Percentiles rank a stretch among this genome's conserved stretches.
These are phyloP conservation scores for Taxillus chinensis DNA, from an alignment of 164 flowering plant species.

Conservation along the genomic window DNA sequence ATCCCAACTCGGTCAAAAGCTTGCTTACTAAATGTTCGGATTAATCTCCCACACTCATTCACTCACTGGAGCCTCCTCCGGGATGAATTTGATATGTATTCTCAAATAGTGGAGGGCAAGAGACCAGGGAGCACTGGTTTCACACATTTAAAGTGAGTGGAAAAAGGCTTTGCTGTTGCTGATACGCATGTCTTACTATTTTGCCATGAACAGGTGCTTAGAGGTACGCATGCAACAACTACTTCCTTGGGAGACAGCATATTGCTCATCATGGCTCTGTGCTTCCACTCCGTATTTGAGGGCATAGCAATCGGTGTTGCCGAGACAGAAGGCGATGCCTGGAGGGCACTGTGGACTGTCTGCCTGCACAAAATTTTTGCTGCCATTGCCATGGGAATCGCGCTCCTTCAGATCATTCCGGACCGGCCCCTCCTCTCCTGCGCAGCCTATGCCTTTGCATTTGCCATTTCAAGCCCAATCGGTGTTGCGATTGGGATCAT, in stretches of 20 bases:
- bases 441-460: constrained; percentile 59
- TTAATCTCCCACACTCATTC: no score
- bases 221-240: constrained; percentile 14
- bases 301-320: constrained; percentile 84
- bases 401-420: constrained; percentile 67
- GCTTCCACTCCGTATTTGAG: constrained; percentile 82
- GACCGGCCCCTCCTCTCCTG: constrained; percentile 46
- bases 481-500: constrained; percentile 80
- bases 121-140: no score
- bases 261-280: constrained; percentile 60
- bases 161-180: no score
- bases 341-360: constrained; percentile 82
- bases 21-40: no score
- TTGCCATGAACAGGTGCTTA: no score
- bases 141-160: no score
- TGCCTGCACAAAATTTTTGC: constrained; percentile 80
- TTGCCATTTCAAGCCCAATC: constrained; percentile 72
- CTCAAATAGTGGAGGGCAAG: no score
- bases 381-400: constrained; percentile 82
- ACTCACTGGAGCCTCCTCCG: no score
- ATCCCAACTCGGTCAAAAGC: no score
- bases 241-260: constrained; percentile 55
- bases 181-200: no score
- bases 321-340: constrained; percentile 63
- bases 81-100: no score